Percentiles rank a stretch among this genome's conserved stretches.
phyloP scores from a whole-genome alignment of 2,329 filamentous ascomycete species.

The Stachybotrys echinatus region DNA sequence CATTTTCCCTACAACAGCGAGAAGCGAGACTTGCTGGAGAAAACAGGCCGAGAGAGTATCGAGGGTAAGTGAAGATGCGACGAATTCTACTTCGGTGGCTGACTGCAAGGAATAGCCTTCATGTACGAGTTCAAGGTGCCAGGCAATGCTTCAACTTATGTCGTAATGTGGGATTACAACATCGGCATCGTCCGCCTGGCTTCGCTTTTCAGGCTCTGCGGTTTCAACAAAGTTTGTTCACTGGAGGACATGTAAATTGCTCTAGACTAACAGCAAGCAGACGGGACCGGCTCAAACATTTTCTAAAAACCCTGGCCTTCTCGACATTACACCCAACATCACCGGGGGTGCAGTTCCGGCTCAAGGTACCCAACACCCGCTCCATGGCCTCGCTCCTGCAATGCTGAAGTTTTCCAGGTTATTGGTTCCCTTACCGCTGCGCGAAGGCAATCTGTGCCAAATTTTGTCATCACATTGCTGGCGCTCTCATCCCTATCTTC shows the following conservation, averaged over 20 bases:
- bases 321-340: constrained; percentile 89
- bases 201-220: constrained; percentile 86
- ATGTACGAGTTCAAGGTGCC: constrained; percentile 77
- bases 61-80: constrained; percentile 57
- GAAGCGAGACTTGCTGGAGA: constrained; percentile 82
- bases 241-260: neutral
- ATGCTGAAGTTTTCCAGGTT: constrained; percentile 53
- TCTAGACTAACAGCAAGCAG: constrained; percentile 37
- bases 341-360: constrained; percentile 86
- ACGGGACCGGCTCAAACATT: constrained; percentile 84
- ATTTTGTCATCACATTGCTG: constrained; percentile 81
- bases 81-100: neutral
- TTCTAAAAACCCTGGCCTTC: constrained; percentile 71
- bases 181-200: constrained; percentile 91
- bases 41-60: constrained; percentile 82
- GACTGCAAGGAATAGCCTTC: constrained; percentile 53
- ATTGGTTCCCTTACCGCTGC: constrained; percentile 91
- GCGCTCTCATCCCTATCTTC: constrained; percentile 85
- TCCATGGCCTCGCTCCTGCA: no score
- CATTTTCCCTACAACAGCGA: constrained; percentile 94
- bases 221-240: constrained; percentile 71
- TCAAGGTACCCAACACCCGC: constrained; percentile 62
- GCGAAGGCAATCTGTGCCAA: constrained; percentile 83
- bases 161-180: constrained; percentile 96
- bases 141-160: constrained; percentile 60